Evolutionary conservation across 768 basidiomycete genomes (phyloP).

Genomic region (Lactarius pseudohatsudake): DNA sequence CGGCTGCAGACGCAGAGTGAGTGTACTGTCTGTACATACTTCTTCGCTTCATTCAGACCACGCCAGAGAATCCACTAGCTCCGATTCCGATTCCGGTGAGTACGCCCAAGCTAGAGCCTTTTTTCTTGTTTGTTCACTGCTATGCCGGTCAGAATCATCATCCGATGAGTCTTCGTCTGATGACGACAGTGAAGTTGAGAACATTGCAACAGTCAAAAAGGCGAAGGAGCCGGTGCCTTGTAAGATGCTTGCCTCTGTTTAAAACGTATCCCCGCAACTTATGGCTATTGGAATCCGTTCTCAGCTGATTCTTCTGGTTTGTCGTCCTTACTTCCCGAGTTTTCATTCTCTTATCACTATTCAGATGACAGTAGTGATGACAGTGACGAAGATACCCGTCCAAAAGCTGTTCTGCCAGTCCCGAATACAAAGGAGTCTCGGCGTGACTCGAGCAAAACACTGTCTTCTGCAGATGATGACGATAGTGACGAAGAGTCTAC

Average conservation of each 20-base stretch:
- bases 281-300: not conserved
- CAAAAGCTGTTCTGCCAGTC: not conserved
- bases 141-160: conserved; percentile 28
- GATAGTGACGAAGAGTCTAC: conserved; percentile 25
- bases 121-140: not conserved
- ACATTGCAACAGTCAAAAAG: conserved; percentile 1
- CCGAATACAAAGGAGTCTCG: not conserved
- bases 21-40: conserved; percentile 3
- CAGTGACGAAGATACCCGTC: not conserved
- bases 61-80: conserved; percentile 25
- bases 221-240: conserved; percentile 8
- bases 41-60: not conserved
- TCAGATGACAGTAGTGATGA: conserved; percentile 12
- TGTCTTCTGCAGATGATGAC: conserved; percentile 23
- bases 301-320: conserved; percentile 22
- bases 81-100: conserved; percentile 29
- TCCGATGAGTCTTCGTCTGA: conserved; percentile 31
- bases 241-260: conserved; percentile 17
- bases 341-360: not conserved
- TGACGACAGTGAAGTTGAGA: conserved; percentile 10
- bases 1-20: conserved; percentile 18
- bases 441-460: conserved; percentile 27
- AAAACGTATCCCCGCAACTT: conserved; percentile 16
- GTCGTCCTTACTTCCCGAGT: not conserved
- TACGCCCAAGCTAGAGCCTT: conserved; percentile 4